Conservation (phyloP, 2,329 filamentous ascomycete species). For the Exophiala sideris region DNA sequence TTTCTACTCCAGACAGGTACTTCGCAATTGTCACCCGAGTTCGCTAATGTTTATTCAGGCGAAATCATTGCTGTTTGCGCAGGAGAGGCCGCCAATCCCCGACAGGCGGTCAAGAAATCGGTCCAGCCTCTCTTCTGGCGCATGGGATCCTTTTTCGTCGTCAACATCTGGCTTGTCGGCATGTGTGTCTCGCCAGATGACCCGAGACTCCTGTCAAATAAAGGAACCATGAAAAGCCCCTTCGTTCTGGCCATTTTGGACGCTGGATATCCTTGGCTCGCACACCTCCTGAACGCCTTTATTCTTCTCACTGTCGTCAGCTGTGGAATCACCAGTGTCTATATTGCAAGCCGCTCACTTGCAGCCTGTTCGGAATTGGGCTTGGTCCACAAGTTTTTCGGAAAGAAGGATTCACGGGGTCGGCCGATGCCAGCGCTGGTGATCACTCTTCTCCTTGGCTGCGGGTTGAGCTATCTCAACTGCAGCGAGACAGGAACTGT, state of each 20-base stretch:
- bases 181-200: constrained; percentile 45
- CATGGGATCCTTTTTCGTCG: constrained; percentile 56
- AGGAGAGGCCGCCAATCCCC: constrained; percentile 54
- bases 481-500: constrained; percentile 40
- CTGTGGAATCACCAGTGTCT: constrained; percentile 39
- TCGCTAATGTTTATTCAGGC: too few relatives aligned
- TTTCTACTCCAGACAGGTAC: too few relatives aligned
- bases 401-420: constrained; percentile 43
- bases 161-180: constrained; percentile 34
- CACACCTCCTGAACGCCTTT: not conserved
- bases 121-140: constrained; percentile 54
- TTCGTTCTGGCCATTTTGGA: constrained; percentile 49
- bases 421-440: constrained; percentile 54
- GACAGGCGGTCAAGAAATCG: constrained; percentile 53
- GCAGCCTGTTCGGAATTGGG: constrained; percentile 49
- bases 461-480: constrained; percentile 49
- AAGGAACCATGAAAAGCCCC: constrained; percentile 53
- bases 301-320: constrained; percentile 40
- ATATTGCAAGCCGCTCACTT: constrained; percentile 50
- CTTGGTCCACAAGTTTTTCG: constrained; percentile 43
- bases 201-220: constrained; percentile 35
- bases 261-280: constrained; percentile 25
- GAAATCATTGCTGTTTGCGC: constrained; percentile 56
- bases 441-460: constrained; percentile 65
- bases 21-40: too few relatives aligned